Percentiles rank a stretch among this genome's conserved stretches.
Conservation (phyloP, 108 stramenopile species). For the Nitzschia sp. region DNA sequence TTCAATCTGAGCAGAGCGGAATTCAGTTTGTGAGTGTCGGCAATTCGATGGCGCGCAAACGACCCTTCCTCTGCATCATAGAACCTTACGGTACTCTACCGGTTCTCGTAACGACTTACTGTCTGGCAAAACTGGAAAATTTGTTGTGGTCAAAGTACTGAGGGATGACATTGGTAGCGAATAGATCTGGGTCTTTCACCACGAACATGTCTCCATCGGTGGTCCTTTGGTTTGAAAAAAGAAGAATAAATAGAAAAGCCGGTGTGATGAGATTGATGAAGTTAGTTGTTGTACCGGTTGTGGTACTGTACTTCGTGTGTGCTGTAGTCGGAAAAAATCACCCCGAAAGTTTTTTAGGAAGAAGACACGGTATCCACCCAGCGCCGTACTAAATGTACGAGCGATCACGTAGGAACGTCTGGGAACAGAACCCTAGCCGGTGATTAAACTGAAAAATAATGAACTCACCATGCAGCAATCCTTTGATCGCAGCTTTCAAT, state of each 20-base stretch:
- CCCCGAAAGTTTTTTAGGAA: background rate
- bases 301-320: no score
- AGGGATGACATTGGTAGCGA: slow-evolving; percentile 69
- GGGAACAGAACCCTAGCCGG: slow-evolving; percentile 10
- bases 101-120: slow-evolving; percentile 14
- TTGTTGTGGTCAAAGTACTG: slow-evolving; percentile 92
- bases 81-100: no score
- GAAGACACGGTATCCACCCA: background rate
- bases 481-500: slow-evolving; percentile 73
- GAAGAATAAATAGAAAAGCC: no score
- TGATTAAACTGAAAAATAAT: background rate
- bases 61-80: no score
- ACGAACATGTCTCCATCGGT: slow-evolving; percentile 83
- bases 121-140: slow-evolving; percentile 52
- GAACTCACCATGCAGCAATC: slow-evolving; percentile 71
- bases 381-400: slow-evolving; percentile 2
- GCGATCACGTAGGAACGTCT: slow-evolving; percentile 16
- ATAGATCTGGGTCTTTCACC: slow-evolving; percentile 80
- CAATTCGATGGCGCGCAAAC: no score
- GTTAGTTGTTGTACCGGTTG: no score
- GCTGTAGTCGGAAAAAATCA: background rate
- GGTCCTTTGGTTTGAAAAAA: slow-evolving; percentile 52
- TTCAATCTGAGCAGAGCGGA: slow-evolving; percentile 39
- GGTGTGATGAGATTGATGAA: no score
- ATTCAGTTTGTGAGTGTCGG: no score